A percentile compares a stretch with the other conserved stretches of the same genome.
These are phyloP conservation scores for Penicillium parvum DNA, from an alignment of 495 filamentous ascomycete genomes.

Conservation along the genomic window DNA sequence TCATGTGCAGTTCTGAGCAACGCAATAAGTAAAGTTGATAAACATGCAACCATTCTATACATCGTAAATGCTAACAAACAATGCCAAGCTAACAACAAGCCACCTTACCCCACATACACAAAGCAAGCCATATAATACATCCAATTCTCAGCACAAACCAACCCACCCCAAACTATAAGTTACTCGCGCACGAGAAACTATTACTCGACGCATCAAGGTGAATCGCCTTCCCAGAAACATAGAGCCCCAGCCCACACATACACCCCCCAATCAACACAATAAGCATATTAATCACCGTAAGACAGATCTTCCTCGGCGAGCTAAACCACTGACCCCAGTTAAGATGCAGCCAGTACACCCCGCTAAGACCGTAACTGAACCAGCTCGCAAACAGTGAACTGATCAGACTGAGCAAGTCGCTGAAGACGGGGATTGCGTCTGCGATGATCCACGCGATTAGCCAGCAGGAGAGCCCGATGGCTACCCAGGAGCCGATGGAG, in stretches of 20 bases:
- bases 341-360: slow-evolving; percentile 44
- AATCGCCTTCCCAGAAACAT: slow-evolving; percentile 35
- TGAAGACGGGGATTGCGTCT: slow-evolving; percentile 69
- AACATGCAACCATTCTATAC: no score
- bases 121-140: slow-evolving; percentile 4
- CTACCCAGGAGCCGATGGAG: slow-evolving; percentile 50
- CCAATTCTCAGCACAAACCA: no score
- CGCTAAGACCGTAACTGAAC: slow-evolving; percentile 42
- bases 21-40: no score
- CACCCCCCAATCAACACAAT: slow-evolving; percentile 30
- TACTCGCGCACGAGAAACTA: slow-evolving; percentile 36
- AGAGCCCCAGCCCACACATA: slow-evolving; percentile 39
- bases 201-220: slow-evolving; percentile 24
- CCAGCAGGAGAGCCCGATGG: slow-evolving; percentile 52
- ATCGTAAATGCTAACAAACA: not conserved
- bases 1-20: no score
- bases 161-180: slow-evolving; percentile 12
- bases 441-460: slow-evolving; percentile 67
- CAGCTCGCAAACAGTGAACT: slow-evolving; percentile 31
- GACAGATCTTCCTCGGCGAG: slow-evolving; percentile 30
- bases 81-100: not conserved
- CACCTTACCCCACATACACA: slow-evolving; percentile 6
- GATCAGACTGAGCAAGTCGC: slow-evolving; percentile 53
- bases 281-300: slow-evolving; percentile 33
- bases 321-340: slow-evolving; percentile 35